Evolutionary conservation across 306 rosid genomes (phyloP).

Genomic region (Acacia melanoxylon): DNA sequence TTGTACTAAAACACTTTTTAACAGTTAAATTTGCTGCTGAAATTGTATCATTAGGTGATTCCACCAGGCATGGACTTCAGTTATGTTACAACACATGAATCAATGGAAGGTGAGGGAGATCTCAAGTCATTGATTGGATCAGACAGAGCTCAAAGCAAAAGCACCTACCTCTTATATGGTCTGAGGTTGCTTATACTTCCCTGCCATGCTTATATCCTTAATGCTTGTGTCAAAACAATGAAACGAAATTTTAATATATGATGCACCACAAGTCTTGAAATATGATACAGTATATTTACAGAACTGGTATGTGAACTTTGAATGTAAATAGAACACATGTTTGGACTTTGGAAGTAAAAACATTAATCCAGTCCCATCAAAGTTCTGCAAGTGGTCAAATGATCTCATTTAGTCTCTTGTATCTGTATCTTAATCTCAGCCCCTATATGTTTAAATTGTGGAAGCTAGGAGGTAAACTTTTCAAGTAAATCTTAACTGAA

Average conservation of each 20-base stretch:
- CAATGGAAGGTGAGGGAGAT: constrained; percentile 68
- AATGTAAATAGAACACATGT: not conserved
- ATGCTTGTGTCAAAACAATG: constrained; percentile 16
- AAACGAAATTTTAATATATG: not conserved
- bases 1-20: not conserved
- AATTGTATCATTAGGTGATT: constrained; percentile 46
- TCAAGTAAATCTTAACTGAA: not conserved
- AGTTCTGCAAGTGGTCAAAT: not conserved
- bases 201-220: not conserved
- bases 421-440: not conserved
- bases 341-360: not conserved
- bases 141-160: constrained; percentile 63
- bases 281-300: not conserved
- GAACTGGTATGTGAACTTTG: not conserved
- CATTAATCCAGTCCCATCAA: not conserved
- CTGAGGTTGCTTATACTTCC: constrained; percentile 57
- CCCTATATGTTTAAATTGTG: not conserved
- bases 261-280: not conserved
- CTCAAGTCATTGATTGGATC: constrained; percentile 67
- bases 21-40: not conserved
- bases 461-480: not conserved
- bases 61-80: constrained; percentile 94
- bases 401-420: not conserved
- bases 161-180: constrained; percentile 75
- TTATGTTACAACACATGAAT: constrained; percentile 58